A percentile compares a stretch with the other conserved stretches of the same genome.
These are phyloP conservation scores for Gossypium raimondii DNA, from an alignment of 345 rosid genomes.

Conservation along the genomic window DNA sequence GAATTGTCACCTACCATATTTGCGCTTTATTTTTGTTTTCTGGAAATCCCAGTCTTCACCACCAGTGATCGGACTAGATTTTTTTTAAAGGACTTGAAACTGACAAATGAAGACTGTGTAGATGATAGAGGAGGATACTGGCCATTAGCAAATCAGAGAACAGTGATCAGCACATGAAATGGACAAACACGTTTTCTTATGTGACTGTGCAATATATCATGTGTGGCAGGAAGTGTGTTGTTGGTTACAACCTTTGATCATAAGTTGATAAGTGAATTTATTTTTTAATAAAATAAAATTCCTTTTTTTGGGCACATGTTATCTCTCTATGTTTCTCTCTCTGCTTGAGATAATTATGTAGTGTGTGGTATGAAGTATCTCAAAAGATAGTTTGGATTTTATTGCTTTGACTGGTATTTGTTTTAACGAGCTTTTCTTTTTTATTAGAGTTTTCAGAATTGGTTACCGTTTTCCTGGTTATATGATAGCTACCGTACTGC, in stretches of 20 bases:
- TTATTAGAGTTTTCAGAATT: not conserved
- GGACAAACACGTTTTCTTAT: not conserved
- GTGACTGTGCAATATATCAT: not conserved
- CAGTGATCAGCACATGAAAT: slow-evolving; percentile 1
- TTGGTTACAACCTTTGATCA: not conserved
- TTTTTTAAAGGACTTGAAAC: slow-evolving; percentile 1
- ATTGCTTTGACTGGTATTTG: not conserved
- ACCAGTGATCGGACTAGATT: not conserved
- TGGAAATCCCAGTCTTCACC: not conserved
- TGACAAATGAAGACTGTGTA: not conserved
- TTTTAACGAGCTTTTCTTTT: not conserved
- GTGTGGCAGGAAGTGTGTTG: not conserved
- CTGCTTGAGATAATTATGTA: not conserved
- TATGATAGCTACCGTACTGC: slow-evolving; percentile 22
- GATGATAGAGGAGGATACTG: not conserved
- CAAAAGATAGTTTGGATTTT: not conserved
- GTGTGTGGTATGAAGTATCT: not conserved
- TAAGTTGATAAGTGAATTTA: not conserved
- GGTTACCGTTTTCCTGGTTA: not conserved
- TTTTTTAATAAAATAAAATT: not conserved
- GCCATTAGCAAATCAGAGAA: not conserved
- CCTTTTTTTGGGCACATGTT: not conserved
- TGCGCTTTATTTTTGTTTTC: not conserved
- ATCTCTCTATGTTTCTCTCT: not conserved
- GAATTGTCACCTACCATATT: not conserved